Evolutionary conservation across 306 rosid species (phyloP).

Genomic region (Astragalus glycyphyllos): DNA sequence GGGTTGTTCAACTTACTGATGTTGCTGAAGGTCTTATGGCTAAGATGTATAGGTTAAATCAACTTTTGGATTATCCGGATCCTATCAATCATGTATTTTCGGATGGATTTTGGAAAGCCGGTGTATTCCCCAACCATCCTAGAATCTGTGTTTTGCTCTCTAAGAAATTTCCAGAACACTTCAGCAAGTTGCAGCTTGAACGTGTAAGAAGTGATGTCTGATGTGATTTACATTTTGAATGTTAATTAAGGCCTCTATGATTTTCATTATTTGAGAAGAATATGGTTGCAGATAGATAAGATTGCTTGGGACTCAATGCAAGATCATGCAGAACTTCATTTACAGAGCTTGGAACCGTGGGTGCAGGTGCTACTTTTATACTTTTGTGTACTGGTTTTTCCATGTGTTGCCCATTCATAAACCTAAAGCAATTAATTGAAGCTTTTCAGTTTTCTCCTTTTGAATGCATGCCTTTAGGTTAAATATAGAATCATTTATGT

Average conservation of each 20-base stretch:
- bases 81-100: conserved; percentile 78
- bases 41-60: conserved; percentile 93
- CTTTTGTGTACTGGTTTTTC: conserved; percentile 27
- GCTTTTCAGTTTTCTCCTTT: conserved; percentile 25
- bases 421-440: conserved; percentile 25
- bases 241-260: conserved; percentile 28
- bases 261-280: conserved; percentile 43
- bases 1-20: conserved; percentile 87
- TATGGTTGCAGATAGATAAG: conserved; percentile 83
- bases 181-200: conserved; percentile 92
- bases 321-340: conserved; percentile 88
- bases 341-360: conserved; percentile 97
- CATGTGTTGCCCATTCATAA: conserved; percentile 25
- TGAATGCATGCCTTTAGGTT: conserved; percentile 27
- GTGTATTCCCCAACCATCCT: conserved; percentile 87
- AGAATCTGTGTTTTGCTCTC: conserved; percentile 83
- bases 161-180: conserved; percentile 97
- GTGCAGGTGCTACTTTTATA: conserved; percentile 70
- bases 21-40: conserved; percentile 99
- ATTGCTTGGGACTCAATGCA: conserved; percentile 86
- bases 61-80: conserved; percentile 95
- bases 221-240: conserved; percentile 40
- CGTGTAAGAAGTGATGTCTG: conserved; percentile 73
- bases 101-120: conserved; percentile 92
- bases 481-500: neutral